Evolutionary conservation across 495 filamentous ascomycete species (phyloP), one percentile per base, ranked within the genome.

Genomic region (Baudoinia panamericana): DNA sequence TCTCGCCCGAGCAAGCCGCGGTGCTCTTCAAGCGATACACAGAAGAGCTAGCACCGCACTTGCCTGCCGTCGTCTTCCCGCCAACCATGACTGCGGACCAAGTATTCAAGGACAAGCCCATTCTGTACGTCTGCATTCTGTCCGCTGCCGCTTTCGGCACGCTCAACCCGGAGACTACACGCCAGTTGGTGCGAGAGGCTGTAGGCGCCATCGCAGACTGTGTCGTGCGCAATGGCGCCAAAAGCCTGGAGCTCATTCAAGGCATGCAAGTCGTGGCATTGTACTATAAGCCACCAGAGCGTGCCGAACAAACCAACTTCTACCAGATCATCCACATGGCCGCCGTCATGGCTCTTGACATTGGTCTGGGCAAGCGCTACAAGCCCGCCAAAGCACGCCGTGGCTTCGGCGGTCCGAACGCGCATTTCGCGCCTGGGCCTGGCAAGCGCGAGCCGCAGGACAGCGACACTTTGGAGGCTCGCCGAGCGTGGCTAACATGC

Each of bases 261-360:
- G 73, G 83, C 1, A 57, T 95, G 9, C 64, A 84, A 24, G 62
- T 93, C 16, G 64, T 67, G 19, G 72, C 73, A 12, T 67, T 80
- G 18, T 93, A 83, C 82, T 94, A 94, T 50, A 77, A 72, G 48
- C 81, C 84, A 13, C 84, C 86, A 1, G 79, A 87, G 38, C 68
- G 78, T 39, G 80, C 76, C 34, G 84, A 93, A 42, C 82, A 94
- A 60, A 69, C 90, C 48, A 92, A 90, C 53, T 93, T 88, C 55
- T 92, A 92, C 57, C 82, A 88, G 59, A 65, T 92, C 38, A 75
- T 83, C 19, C 82, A 94, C 52, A 71, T 87, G 36, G 83, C 85
- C 5, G 80, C 83, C 23, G 65, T 81, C 26, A 80, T 95, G 74
- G 82, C 76, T 10, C 76, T 95, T 50, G 90, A 97, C 54, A 69